A percentile compares a stretch with the other conserved stretches of the same genome.
phyloP scores from a whole-genome alignment of 192 early-diverging fungal species.

The Backusella mclennaniae region DNA sequence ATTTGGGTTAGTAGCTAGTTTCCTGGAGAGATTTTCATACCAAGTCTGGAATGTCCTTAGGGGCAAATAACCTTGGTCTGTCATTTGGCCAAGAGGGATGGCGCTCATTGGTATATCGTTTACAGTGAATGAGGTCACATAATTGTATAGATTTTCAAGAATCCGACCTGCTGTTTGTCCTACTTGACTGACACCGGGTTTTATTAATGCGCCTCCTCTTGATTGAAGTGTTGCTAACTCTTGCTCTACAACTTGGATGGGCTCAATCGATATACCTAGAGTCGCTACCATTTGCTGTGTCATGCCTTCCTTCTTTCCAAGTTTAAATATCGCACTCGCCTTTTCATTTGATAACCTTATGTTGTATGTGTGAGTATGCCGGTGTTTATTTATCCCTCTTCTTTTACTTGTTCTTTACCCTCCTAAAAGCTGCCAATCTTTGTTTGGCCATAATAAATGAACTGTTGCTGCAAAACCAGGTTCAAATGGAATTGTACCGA shows the following conservation, averaged over 20 bases:
- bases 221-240: conserved; percentile 37
- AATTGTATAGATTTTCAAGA: conserved; percentile 72
- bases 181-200: conserved; percentile 36
- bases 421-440: conserved; percentile 75
- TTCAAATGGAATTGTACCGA: conserved; percentile 85
- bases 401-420: conserved; percentile 34
- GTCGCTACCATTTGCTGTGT: conserved; percentile 44
- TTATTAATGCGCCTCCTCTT: conserved; percentile 8
- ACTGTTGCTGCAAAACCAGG: conserved; percentile 91
- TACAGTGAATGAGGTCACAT: conserved; percentile 67
- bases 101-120: conserved; percentile 46
- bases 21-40: conserved; percentile 75
- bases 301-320: conserved; percentile 28
- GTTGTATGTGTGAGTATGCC: not conserved
- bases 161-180: conserved; percentile 58
- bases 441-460: conserved; percentile 87
- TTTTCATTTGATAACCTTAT: conserved; percentile 77
- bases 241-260: conserved; percentile 66
- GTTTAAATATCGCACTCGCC: conserved; percentile 78
- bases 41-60: conserved; percentile 77
- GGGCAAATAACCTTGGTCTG: conserved; percentile 48
- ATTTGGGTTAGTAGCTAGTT: conserved; percentile 34
- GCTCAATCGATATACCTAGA: conserved; percentile 94
- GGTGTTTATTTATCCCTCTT: not conserved
- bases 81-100: conserved; percentile 51